Evolutionary conservation across 2,329 filamentous ascomycete genomes (phyloP).

Genomic region (Fusarium kyushuense): DNA sequence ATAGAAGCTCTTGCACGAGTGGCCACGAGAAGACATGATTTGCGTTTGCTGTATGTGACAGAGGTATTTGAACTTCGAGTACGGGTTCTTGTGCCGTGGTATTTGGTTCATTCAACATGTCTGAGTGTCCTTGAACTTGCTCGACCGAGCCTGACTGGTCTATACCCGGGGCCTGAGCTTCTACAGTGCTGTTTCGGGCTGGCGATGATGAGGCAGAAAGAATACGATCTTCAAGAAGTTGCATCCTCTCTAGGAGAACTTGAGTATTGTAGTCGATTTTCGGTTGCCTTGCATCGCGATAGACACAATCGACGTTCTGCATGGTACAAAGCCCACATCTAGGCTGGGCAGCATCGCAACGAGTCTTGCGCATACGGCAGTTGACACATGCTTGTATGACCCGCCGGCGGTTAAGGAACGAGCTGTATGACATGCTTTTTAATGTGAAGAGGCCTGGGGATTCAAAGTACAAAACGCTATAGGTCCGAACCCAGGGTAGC

Average conservation of each 20-base stretch:
- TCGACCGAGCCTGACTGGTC: neutral
- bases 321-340: slow-evolving; percentile 47
- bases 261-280: slow-evolving; percentile 49
- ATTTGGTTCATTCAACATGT: neutral
- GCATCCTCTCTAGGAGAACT: slow-evolving; percentile 48
- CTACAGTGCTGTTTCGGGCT: rapidly evolving
- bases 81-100: neutral
- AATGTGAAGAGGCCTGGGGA: neutral
- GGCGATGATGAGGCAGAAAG: neutral
- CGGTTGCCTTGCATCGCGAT: slow-evolving; percentile 47
- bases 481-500: neutral
- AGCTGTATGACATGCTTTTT: slow-evolving; percentile 7
- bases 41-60: slow-evolving; percentile 32
- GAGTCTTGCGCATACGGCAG: slow-evolving; percentile 49
- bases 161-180: rapidly evolving
- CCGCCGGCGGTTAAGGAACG: slow-evolving; percentile 22
- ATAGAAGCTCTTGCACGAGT: slow-evolving; percentile 11
- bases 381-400: slow-evolving; percentile 48
- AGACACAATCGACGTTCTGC: slow-evolving; percentile 49
- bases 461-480: too few species aligned
- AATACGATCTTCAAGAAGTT: slow-evolving; percentile 48
- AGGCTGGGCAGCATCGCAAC: slow-evolving; percentile 49
- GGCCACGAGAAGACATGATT: slow-evolving; percentile 35
- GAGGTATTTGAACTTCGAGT: slow-evolving; percentile 19
- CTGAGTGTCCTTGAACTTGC: neutral